A percentile compares a stretch with the other conserved stretches of the same genome.
Conservation (phyloP, 148 eudicot species). For the Cornus florida region DNA sequence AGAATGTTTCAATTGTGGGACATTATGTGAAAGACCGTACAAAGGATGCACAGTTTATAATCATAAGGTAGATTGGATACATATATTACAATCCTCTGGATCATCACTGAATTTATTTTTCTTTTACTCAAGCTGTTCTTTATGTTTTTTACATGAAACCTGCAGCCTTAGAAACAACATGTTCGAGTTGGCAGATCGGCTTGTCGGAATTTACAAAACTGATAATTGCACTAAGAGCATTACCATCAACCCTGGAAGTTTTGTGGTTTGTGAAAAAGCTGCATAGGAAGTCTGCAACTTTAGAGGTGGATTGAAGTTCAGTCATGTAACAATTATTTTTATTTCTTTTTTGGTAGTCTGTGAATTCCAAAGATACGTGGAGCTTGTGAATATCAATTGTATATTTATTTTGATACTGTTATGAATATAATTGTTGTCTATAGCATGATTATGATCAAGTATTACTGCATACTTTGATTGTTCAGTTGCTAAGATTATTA, state of each 20-base stretch:
- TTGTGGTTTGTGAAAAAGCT: conserved; percentile 68
- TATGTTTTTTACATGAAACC: not conserved
- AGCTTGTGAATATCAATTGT: not conserved
- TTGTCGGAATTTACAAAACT: conserved; percentile 98
- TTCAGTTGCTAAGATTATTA: too few relatives aligned
- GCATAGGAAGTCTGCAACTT: conserved; percentile 29
- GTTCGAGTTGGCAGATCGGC: conserved; percentile 97
- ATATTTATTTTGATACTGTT: too few relatives aligned
- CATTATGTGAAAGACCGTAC: conserved; percentile 97
- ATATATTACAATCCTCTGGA: not conserved
- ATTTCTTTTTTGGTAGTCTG: not conserved
- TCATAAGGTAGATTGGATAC: conserved; percentile 64
- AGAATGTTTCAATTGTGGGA: conserved; percentile 97
- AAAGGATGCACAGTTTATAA: conserved; percentile 91
- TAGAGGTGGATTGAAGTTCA: too few relatives aligned
- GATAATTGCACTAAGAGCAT: conserved; percentile 96
- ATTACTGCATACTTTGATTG: too few relatives aligned
- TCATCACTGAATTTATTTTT: not conserved
- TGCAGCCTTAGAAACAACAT: conserved; percentile 98
- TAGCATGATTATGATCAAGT: too few relatives aligned
- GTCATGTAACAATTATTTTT: too few relatives aligned
- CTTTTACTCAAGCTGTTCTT: not conserved
- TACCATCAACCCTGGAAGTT: conserved; percentile 86
- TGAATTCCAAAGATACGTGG: not conserved
- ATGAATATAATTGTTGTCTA: too few relatives aligned